Base-by-base conservation (phyloP, 345 rosid species). In the Microcos paniculata region DNA sequence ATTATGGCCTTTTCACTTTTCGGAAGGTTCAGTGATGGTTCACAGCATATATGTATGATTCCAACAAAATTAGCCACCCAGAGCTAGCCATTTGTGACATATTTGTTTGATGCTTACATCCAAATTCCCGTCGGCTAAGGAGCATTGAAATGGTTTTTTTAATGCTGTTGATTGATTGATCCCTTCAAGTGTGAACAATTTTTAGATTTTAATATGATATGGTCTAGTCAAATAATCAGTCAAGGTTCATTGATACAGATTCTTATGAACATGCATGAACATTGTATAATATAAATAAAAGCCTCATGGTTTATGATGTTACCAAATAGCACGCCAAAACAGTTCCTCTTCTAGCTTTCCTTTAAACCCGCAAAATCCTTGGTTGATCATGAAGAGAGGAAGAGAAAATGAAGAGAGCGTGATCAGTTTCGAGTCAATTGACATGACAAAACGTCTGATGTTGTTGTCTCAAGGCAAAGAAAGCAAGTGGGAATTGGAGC, bases 371-470 rank as follows among this genome's bases (percentile, higher is more conserved):
- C 23, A 61, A 18, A 15, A 30, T 0, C 1, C 18, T 28, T 18
- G 9, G 55, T 33, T 62, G 63, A 68, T 57, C 23, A 83, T 85
- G 88, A 88, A 86, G 79, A 84, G 91, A 80, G 82, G 49, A 23
- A 81, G 85, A 82, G 82, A 83, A 16, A 77, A 64, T n/a, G 84
- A 52, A 76, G 87, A 77, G 66, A 62, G 78, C 3, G 72, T 85
- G 58, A 77, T n/a, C n/a, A n/a, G 53, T 43, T 46, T 89, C 31
- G 28, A 63, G 28, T 63, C 28, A 28, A 6, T 42, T 64, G 95
- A 86, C 67, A 73, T 87, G 74, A 85, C 85, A 0, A 82, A 80
- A 71, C 76, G 84, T 67, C 73, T 90, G 0, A 77, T 88, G 66
- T 33, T 84, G 23, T 68, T 88, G 21, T 80, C 90, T 52, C 83